phyloP scores from a whole-genome alignment of 768 basidiomycete species.

The Fomitopsis pulvina region DNA sequence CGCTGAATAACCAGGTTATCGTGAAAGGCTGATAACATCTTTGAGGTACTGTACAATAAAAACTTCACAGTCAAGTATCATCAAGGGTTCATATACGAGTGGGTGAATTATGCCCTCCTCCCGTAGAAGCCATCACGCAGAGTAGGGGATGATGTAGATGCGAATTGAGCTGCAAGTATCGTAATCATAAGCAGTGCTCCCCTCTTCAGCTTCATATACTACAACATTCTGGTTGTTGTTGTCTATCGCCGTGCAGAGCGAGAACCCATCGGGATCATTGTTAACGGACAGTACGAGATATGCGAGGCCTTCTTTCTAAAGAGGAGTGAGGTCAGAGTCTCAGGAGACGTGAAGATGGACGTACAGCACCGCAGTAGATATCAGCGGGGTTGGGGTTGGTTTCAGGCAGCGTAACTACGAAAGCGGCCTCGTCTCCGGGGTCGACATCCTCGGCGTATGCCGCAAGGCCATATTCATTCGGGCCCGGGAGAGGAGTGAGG shows the following conservation, averaged over 20 bases:
- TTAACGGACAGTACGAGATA: slow-evolving; percentile 14
- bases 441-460: slow-evolving; percentile 29
- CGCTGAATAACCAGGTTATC: too few species aligned
- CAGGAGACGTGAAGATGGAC: slow-evolving; percentile 1
- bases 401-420: slow-evolving; percentile 31
- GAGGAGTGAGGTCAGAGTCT: background rate
- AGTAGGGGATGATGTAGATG: background rate
- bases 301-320: background rate
- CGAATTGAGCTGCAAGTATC: slow-evolving; percentile 4
- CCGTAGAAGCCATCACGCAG: too few species aligned
- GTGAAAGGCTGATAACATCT: too few species aligned
- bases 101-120: too few species aligned
- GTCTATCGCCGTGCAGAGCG: slow-evolving; percentile 10
- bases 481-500: slow-evolving; percentile 29
- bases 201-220: slow-evolving; percentile 4
- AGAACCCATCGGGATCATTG: slow-evolving; percentile 14
- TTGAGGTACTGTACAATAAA: too few species aligned
- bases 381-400: slow-evolving; percentile 22
- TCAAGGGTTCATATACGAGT: too few species aligned
- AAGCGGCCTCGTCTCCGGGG: slow-evolving; percentile 25
- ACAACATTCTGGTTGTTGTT: slow-evolving; percentile 12
- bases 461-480: slow-evolving; percentile 18
- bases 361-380: slow-evolving; percentile 30
- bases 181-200: background rate
- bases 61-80: too few species aligned